Percentiles rank a stretch among this genome's conserved stretches.
phyloP scores from a whole-genome alignment of 805 yeast species.

The Alloascoidea africana region DNA sequence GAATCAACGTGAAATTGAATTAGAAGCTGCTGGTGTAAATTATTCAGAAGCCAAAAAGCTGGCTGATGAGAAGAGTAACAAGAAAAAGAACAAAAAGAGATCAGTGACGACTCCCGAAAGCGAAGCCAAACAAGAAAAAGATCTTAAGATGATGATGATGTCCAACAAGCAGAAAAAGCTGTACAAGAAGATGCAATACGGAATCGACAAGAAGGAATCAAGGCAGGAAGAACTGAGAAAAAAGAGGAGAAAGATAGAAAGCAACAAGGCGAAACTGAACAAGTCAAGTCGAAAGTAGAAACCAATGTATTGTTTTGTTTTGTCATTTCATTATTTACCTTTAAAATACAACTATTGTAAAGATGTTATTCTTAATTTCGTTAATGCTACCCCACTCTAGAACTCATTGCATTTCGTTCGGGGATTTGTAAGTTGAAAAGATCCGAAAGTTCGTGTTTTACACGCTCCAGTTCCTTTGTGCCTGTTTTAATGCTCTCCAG shows the following conservation, averaged over 20 bases:
- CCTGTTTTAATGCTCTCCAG: conserved; percentile 56
- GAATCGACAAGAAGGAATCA: conserved; percentile 67
- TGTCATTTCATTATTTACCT: too few relatives aligned
- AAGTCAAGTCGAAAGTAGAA: too few relatives aligned
- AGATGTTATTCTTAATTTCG: background rate
- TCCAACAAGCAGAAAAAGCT: conserved; percentile 87
- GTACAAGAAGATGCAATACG: conserved; percentile 90
- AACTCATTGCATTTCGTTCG: conserved; percentile 70
- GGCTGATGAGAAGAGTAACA: conserved; percentile 16
- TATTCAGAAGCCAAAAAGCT: conserved; percentile 42
- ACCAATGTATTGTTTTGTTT: too few relatives aligned
- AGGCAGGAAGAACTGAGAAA: conserved; percentile 53
- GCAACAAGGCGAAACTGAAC: conserved; percentile 35
- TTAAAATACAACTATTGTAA: background rate
- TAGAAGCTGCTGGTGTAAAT: conserved; percentile 80
- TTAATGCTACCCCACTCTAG: conserved; percentile 30
- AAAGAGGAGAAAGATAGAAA: conserved; percentile 57
- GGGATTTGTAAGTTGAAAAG: conserved; percentile 58
- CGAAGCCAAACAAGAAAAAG: conserved; percentile 64
- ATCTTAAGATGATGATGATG: conserved; percentile 94
- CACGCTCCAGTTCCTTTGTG: conserved; percentile 39
- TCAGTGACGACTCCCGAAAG: conserved; percentile 16
- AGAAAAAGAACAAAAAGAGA: conserved; percentile 22
- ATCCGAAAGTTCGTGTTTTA: conserved; percentile 55
- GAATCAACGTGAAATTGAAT: conserved; percentile 72